These are phyloP conservation scores for Solanum clarkiae DNA, from an alignment of 257 asterid species.

Conservation along the genomic window DNA sequence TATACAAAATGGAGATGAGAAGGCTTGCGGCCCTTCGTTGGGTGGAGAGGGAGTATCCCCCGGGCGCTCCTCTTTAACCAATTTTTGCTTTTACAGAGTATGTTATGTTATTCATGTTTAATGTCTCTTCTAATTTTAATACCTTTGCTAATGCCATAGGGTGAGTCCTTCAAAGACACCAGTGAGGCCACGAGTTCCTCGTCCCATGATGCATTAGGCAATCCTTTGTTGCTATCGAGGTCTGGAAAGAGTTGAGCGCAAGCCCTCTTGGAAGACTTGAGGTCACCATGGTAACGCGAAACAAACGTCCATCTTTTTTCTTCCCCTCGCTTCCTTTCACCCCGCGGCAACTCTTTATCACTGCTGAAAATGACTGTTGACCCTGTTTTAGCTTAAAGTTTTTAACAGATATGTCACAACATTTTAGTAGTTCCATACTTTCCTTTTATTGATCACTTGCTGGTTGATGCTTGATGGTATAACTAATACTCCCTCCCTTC, in stretches of 20 bases:
- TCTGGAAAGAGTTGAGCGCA: constrained; percentile 14
- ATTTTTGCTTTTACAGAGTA: not conserved
- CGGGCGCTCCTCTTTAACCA: not conserved
- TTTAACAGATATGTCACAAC: not conserved
- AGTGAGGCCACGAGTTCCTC: constrained; percentile 69
- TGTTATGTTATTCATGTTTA: not conserved
- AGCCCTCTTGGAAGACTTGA: constrained; percentile 24
- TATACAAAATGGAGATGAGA: not conserved
- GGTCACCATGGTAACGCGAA: constrained; percentile 5
- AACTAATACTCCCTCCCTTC: too few species aligned
- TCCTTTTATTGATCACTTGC: not conserved
- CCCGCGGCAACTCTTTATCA: not conserved
- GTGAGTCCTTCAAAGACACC: constrained; percentile 99
- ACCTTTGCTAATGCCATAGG: constrained; percentile 23
- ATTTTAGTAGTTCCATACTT: not conserved
- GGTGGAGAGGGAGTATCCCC: not conserved
- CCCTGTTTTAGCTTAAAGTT: not conserved
- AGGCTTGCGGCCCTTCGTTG: not conserved
- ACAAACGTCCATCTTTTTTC: not conserved
- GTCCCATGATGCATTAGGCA: constrained; percentile 28
- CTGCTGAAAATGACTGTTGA: not conserved
- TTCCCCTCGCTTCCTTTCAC: not conserved
- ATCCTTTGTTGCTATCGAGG: not conserved
- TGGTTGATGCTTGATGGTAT: not conserved
- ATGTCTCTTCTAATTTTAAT: not conserved